Evolutionary conservation across 495 filamentous ascomycete species (phyloP).

Genomic region (Neurospora sp.): DNA sequence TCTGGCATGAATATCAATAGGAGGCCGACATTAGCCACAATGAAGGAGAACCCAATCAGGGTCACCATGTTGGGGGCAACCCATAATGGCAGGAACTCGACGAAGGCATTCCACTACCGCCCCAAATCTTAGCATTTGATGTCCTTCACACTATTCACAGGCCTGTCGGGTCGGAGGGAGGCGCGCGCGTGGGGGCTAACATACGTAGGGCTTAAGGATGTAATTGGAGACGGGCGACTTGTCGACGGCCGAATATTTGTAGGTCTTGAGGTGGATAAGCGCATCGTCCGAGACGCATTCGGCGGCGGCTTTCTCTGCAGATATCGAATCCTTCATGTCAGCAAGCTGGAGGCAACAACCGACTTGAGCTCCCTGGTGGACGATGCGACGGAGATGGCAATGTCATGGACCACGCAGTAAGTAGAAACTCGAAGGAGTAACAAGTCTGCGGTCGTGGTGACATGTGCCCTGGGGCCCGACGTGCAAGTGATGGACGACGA

Average conservation of each 20-base stretch:
- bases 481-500: not conserved
- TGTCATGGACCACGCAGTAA: not conserved
- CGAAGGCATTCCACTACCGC: conserved; percentile 89
- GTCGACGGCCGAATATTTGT: conserved; percentile 96
- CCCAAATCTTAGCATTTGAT: conserved; percentile 2
- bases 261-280: conserved; percentile 76
- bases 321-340: conserved; percentile 12
- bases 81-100: conserved; percentile 87
- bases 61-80: conserved; percentile 97
- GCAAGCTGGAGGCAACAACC: conserved; percentile 5
- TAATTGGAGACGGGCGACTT: conserved; percentile 92
- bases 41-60: conserved; percentile 88
- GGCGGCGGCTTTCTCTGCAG: conserved; percentile 39
- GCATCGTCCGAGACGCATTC: conserved; percentile 51
- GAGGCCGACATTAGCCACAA: conserved; percentile 73
- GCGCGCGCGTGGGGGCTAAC: conserved; percentile 18
- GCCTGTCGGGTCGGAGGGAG: not conserved
- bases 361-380: conserved; percentile 2
- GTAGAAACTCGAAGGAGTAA: not conserved
- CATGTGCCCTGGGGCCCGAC: not conserved
- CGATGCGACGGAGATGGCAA: conserved; percentile 2
- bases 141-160: not conserved
- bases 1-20: conserved; percentile 82
- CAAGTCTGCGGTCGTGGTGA: not conserved
- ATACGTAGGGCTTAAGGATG: conserved; percentile 89